Evolutionary conservation across 2,329 filamentous ascomycete species (phyloP), one percentile per base, ranked within the genome.

Genomic region (Cladophialophora carrionii): DNA sequence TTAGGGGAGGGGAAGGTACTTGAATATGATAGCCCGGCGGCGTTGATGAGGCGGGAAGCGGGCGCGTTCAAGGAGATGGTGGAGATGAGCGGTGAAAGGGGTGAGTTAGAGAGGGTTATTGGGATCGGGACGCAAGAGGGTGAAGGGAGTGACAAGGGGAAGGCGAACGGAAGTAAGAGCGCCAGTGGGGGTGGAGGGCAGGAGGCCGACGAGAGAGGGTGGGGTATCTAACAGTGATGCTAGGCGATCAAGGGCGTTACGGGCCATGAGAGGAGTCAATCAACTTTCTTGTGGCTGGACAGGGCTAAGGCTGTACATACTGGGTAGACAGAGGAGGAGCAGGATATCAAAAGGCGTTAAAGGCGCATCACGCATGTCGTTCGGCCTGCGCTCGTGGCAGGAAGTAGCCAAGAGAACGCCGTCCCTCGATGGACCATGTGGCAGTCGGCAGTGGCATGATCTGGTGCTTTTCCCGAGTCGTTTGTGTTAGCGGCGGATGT

Each of bases 1-100:
- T 79, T 92, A 68, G 85, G 85, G 62, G 88, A 89, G 37, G 89
- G 90, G 0, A 78, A 77, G 51, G 88, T 88, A 0, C 84, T 86
- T 17, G 90, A 92, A 77, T 90, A 84, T 75, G 89, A 88, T 3
- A 80, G 79, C 5, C 89, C 89, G 1, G 79, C 74, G 70, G 85
- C 89, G 72, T 76, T 92, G 62, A 86, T 88, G 82, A 79, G 80
- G 58, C 72, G 71, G 17, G 76, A 83, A 22, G 75, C 57, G 6
- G 80, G 84, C 4, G 77, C 86, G 1, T 90, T 90, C 73, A 81
- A 81, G 63, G 82, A 82, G n/a, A 86, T 90, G 71, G 77, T 80
- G 8, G 73, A 77, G 68, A 74, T 73, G 61, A 78, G 74, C 69
- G 79, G 76, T 20, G 77, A 78, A 68, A 71, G 72, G 57, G 71